These are phyloP conservation scores for Dictyostelium intermedium DNA, from an alignment of 78 protist species.

Conservation along the genomic window DNA sequence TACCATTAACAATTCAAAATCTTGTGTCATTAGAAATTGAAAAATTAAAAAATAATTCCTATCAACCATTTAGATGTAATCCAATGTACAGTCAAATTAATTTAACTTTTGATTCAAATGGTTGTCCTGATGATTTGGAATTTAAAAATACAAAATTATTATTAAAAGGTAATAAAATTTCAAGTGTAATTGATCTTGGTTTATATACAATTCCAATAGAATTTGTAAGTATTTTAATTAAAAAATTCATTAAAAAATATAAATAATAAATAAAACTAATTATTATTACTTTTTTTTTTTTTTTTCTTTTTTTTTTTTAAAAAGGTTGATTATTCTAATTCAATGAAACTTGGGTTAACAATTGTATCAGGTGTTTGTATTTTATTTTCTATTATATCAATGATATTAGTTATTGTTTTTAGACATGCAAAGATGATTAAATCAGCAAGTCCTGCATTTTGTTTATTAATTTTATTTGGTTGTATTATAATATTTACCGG, in stretches of 20 bases:
- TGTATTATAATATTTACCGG: constrained; percentile 11
- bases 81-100: neutral
- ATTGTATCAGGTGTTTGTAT: neutral
- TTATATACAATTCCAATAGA: constrained; percentile 43
- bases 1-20: neutral
- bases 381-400: neutral
- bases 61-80: constrained; percentile 14
- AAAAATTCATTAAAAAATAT: neutral
- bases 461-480: constrained; percentile 21
- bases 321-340: neutral
- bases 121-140: neutral
- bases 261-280: neutral
- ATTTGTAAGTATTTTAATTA: neutral
- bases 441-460: constrained; percentile 56
- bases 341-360: constrained; percentile 23
- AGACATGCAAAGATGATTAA: constrained; percentile 5
- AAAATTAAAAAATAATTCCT: neutral
- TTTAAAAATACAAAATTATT: neutral
- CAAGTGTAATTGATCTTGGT: neutral
- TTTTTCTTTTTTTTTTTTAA: no score
- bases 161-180: no score
- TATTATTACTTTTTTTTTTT: no score
- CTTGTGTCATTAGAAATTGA: neutral
- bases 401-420: neutral
- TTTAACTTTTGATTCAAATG: neutral